phyloP scores from a whole-genome alignment of 2,329 filamentous ascomycete genomes.

The Xylariaceae sp. region DNA sequence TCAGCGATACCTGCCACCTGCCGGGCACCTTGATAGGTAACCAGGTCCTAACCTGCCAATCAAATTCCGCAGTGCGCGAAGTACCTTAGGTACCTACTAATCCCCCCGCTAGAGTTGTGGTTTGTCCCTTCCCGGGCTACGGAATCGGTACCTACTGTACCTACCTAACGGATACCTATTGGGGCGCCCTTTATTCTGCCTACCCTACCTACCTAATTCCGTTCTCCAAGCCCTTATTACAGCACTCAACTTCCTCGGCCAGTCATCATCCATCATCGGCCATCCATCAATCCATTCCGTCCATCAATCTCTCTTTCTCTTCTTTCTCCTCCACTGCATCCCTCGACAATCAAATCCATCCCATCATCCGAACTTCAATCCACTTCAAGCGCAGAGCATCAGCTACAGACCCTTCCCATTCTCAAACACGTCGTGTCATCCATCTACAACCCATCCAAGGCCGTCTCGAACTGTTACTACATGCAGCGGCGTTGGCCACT shows the following conservation, averaged over 20 bases:
- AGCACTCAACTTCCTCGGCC: background rate
- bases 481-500: background rate
- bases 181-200: background rate
- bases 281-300: background rate
- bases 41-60: no score
- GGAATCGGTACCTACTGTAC: background rate
- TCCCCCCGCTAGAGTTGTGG: no score
- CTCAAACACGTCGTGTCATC: background rate
- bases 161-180: slow-evolving; percentile 9
- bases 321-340: background rate
- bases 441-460: no score
- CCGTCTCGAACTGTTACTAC: no score
- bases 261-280: background rate
- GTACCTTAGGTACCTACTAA: background rate
- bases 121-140: background rate
- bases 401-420: background rate
- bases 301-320: background rate
- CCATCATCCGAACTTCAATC: background rate
- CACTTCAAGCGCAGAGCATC: slow-evolving; percentile 8
- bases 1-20: no score
- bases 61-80: no score
- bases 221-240: background rate
- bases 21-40: no score
- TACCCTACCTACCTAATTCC: background rate
- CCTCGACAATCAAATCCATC: background rate